Evolutionary conservation across 768 basidiomycete genomes (phyloP).

Genomic region (Chlorophyllum brunneum): DNA sequence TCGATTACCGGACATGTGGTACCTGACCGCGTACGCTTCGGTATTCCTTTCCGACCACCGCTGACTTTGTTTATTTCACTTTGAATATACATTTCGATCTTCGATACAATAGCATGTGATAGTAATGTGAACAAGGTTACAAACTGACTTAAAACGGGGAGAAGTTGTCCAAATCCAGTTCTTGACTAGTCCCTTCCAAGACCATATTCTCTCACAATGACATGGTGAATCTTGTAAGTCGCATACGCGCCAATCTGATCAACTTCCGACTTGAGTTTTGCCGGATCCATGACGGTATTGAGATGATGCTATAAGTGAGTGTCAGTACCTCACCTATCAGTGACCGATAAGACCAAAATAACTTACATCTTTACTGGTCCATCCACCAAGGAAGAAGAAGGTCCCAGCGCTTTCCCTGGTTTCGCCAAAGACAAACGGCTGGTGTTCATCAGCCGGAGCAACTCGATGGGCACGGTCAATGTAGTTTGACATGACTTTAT

Average conservation of each 20-base stretch:
- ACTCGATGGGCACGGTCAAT: background rate
- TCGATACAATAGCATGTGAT: too few relatives aligned
- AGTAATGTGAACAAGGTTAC: too few relatives aligned
- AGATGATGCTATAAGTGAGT: background rate
- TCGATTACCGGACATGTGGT: too few relatives aligned
- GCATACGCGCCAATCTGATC: background rate
- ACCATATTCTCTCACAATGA: background rate
- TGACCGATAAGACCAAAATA: background rate
- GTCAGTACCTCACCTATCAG: background rate
- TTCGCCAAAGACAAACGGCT: constrained; percentile 6
- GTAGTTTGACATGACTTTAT: background rate
- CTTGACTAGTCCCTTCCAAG: background rate
- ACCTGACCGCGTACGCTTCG: too few relatives aligned
- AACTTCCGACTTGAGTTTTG: background rate
- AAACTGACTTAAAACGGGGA: too few relatives aligned
- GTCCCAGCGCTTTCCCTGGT: background rate
- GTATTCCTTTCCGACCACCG: too few relatives aligned
- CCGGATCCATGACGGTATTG: background rate
- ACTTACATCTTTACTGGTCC: constrained; percentile 1
- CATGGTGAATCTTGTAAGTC: background rate
- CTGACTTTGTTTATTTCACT: too few relatives aligned
- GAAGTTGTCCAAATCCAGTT: too few relatives aligned
- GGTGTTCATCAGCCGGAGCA: constrained; percentile 3
- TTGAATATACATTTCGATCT: too few relatives aligned
- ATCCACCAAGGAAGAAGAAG: constrained; percentile 7